Percentiles rank a stretch among this genome's conserved stretches.
Conservation (phyloP, 2,329 filamentous ascomycete species). For the Thelonectria discophora region DNA sequence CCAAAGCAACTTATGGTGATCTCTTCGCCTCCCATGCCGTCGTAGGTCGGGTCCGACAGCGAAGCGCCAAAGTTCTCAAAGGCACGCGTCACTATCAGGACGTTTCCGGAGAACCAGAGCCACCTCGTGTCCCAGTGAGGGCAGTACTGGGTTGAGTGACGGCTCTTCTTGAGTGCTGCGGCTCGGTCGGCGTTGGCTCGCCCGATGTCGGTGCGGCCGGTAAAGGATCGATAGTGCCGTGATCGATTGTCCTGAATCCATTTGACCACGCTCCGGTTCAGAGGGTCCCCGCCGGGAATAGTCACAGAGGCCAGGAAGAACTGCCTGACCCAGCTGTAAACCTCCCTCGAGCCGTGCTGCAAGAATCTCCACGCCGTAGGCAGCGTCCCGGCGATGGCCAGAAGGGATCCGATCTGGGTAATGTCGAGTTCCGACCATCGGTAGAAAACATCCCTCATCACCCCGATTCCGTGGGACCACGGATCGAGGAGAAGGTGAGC, state of each 20-base stretch:
- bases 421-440: constrained; percentile 57
- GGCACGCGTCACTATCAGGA: constrained; percentile 57
- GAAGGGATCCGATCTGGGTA: constrained; percentile 55
- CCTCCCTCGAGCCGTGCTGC: constrained; percentile 48
- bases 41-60: constrained; percentile 54
- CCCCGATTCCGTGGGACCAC: constrained; percentile 45
- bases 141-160: constrained; percentile 53
- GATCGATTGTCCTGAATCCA: constrained; percentile 55
- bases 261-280: constrained; percentile 56
- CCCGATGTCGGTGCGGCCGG: constrained; percentile 53
- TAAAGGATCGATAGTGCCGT: constrained; percentile 53
- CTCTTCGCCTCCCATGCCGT: constrained; percentile 57
- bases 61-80: constrained; percentile 49
- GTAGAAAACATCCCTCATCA: constrained; percentile 49
- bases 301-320: constrained; percentile 56
- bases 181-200: constrained; percentile 48
- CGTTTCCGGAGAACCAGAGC: constrained; percentile 59
- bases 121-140: constrained; percentile 56
- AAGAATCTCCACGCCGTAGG: constrained; percentile 53
- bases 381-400: constrained; percentile 54
- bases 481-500: constrained; percentile 41
- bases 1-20: constrained; percentile 60
- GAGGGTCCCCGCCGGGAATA: constrained; percentile 54
- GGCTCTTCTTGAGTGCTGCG: constrained; percentile 53
- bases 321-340: constrained; percentile 51